Conservation (phyloP, 352 stramenopile species). For the Achlya hypogyna region DNA sequence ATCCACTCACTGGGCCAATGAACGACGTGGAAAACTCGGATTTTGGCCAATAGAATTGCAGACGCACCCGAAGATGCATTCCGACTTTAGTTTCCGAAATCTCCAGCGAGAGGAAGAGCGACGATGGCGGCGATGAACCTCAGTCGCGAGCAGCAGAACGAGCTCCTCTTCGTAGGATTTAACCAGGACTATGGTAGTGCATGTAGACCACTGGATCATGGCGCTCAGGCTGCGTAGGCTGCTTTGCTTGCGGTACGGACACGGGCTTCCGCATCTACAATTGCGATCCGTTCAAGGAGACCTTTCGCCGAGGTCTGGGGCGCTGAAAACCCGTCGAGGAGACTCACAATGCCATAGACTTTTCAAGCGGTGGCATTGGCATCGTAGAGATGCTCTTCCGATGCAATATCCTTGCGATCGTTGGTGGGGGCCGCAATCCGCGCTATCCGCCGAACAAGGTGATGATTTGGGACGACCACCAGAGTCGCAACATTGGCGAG, state of each 20-base stretch:
- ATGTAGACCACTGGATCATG: slow-evolving; percentile 1
- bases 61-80: neutral
- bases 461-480: slow-evolving; percentile 99
- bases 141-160: slow-evolving; percentile 82
- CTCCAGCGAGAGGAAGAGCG: slow-evolving; percentile 12
- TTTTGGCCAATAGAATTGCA: slow-evolving; percentile 12
- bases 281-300: slow-evolving; percentile 95
- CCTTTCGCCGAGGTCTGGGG: slow-evolving; percentile 85
- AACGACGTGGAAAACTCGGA: neutral
- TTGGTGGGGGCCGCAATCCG: slow-evolving; percentile 86
- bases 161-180: slow-evolving; percentile 92
- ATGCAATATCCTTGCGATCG: slow-evolving; percentile 96
- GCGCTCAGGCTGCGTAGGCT: slow-evolving; percentile 39
- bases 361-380: slow-evolving; percentile 92
- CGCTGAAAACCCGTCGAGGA: too few species aligned
- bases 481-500: slow-evolving; percentile 96
- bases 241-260: slow-evolving; percentile 92
- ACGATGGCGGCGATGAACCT: slow-evolving; percentile 61
- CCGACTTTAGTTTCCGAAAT: slow-evolving; percentile 7
- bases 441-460: slow-evolving; percentile 96
- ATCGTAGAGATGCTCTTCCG: slow-evolving; percentile 99
- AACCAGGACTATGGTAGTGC: slow-evolving; percentile 88
- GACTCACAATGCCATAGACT: slow-evolving; percentile 42
- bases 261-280: slow-evolving; percentile 99
- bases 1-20: neutral